Percentiles rank a stretch among this genome's conserved stretches.
These are phyloP conservation scores for Trifolium fragiferum DNA, from an alignment of 306 rosid species.

Conservation along the genomic window DNA sequence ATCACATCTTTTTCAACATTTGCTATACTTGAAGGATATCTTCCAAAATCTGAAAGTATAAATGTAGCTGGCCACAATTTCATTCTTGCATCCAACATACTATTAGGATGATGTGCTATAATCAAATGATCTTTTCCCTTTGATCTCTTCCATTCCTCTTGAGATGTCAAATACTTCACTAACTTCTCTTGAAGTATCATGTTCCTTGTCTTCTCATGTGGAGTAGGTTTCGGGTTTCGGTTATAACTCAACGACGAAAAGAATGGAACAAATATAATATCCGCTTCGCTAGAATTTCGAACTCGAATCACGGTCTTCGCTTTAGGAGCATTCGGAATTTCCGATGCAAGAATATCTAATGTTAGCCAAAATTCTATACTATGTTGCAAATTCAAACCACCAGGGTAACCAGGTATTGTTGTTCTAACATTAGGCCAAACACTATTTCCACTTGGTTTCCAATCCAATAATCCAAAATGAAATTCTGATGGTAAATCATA, in stretches of 20 bases:
- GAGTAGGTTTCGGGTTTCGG: slow-evolving; percentile 49
- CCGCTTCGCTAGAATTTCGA: slow-evolving; percentile 69
- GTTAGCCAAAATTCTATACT: slow-evolving; percentile 89
- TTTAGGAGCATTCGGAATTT: slow-evolving; percentile 54
- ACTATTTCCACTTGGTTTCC: slow-evolving; percentile 54
- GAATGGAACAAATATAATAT: slow-evolving; percentile 73
- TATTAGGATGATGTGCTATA: slow-evolving; percentile 88
- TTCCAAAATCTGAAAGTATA: slow-evolving; percentile 81
- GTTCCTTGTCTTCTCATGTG: slow-evolving; percentile 53
- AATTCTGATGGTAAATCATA: slow-evolving; percentile 69
- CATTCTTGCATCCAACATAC: slow-evolving; percentile 69
- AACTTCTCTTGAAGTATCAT: slow-evolving; percentile 59
- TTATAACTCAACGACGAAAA: slow-evolving; percentile 79
- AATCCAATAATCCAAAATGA: slow-evolving; percentile 73
- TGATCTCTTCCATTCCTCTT: slow-evolving; percentile 72
- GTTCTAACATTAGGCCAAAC: slow-evolving; percentile 75
- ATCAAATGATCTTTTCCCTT: slow-evolving; percentile 79
- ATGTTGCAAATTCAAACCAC: slow-evolving; percentile 80
- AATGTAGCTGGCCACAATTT: slow-evolving; percentile 78
- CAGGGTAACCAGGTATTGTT: slow-evolving; percentile 66
- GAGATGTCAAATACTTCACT: slow-evolving; percentile 57
- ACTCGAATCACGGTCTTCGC: slow-evolving; percentile 59
- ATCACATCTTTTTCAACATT: slow-evolving; percentile 82
- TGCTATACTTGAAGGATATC: slow-evolving; percentile 74
- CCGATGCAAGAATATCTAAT: slow-evolving; percentile 74